A percentile compares a stretch with the other conserved stretches of the same genome.
phyloP scores from a whole-genome alignment of 2,329 filamentous ascomycete species.

The Penicillium crustosum region DNA sequence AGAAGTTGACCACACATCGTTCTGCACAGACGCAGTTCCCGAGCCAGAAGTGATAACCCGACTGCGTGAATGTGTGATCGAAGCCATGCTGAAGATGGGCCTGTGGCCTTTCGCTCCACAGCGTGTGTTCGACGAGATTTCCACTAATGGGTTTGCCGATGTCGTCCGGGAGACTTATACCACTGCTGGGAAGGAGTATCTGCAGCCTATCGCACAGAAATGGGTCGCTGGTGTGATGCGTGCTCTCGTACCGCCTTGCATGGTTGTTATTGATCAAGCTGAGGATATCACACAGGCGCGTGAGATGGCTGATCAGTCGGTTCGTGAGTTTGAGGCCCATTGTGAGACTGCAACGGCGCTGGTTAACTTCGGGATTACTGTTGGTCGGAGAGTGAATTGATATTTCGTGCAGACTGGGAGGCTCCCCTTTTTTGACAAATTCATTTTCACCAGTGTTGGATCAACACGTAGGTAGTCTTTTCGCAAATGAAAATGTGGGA shows the following conservation, averaged over 20 bases:
- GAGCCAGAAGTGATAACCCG: slow-evolving; percentile 8
- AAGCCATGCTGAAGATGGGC: slow-evolving; percentile 15
- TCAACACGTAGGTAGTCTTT: too few species aligned
- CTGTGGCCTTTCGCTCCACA: slow-evolving; percentile 15
- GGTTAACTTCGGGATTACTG: slow-evolving; percentile 21
- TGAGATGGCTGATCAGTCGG: slow-evolving; percentile 11
- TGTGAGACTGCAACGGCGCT: slow-evolving; percentile 14
- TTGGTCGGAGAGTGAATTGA: slow-evolving; percentile 17
- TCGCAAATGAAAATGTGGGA: not conserved
- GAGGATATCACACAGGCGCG: slow-evolving; percentile 6
- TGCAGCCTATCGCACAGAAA: slow-evolving; percentile 10
- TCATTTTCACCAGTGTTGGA: not conserved
- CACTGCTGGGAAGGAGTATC: slow-evolving; percentile 12
- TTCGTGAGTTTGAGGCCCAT: slow-evolving; percentile 20
- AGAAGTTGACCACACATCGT: slow-evolving; percentile 23
- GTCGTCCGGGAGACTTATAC: slow-evolving; percentile 15
- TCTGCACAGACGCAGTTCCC: slow-evolving; percentile 16
- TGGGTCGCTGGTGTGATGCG: slow-evolving; percentile 21
- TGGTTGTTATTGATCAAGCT: slow-evolving; percentile 16
- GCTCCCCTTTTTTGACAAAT: not conserved
- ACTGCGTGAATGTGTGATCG: slow-evolving; percentile 10
- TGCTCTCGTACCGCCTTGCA: slow-evolving; percentile 13
- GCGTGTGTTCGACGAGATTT: slow-evolving; percentile 15
- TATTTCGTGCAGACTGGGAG: not conserved
- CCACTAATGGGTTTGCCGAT: slow-evolving; percentile 5